phyloP scores from a whole-genome alignment of 163 green algal species.

The Volvox carteri region DNA sequence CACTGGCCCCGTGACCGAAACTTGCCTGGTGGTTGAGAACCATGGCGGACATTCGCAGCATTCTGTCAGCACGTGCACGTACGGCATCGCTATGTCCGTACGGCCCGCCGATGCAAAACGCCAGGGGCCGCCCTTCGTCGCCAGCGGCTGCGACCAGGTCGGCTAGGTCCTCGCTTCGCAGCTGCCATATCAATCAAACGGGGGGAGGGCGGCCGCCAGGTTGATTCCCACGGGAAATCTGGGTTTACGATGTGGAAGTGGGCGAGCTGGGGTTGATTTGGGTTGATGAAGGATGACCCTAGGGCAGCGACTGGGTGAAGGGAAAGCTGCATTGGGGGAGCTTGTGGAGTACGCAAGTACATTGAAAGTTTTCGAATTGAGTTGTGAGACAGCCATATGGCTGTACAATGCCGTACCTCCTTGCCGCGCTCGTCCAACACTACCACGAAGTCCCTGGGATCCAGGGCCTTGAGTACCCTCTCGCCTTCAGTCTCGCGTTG shows the following conservation, averaged over 20 bases:
- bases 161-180: conserved; percentile 75
- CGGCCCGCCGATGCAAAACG: conserved; percentile 91
- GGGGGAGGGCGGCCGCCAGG: no score
- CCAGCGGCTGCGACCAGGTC: conserved; percentile 76
- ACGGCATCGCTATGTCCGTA: conserved; percentile 84
- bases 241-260: no score
- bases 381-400: no score
- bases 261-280: no score
- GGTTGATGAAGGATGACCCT: no score
- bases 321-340: no score
- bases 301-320: no score
- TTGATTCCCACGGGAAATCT: no score
- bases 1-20: no score
- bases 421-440: conserved; percentile 69
- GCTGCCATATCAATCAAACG: conserved; percentile 1
- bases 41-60: conserved; percentile 81
- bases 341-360: no score
- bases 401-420: no score
- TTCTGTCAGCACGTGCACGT: conserved; percentile 76
- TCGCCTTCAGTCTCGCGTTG: conserved; percentile 45
- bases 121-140: conserved; percentile 69
- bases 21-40: conserved; percentile 91
- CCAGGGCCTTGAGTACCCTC: conserved; percentile 65
- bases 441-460: conserved; percentile 62
- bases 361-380: no score